Base-by-base conservation (phyloP, 108 stramenopile genomes). In the Bacterosira constricta region DNA sequence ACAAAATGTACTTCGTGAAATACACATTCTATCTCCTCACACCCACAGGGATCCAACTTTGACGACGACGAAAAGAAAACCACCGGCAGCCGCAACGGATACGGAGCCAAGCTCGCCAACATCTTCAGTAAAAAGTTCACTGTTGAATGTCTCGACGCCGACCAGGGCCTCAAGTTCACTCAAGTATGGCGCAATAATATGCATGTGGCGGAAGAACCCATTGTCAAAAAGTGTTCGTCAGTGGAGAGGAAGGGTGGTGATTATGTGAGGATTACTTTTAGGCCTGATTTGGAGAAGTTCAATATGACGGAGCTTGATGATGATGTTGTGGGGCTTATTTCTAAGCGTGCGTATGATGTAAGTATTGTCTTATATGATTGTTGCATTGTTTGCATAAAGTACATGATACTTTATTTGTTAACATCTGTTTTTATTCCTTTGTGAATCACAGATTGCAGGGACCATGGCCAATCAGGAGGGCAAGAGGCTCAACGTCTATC, bases 101-200 rank as follows among this genome's bases (percentile, higher is more conserved):
- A 97, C 76, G 99, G 99, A 18, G 99, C 98, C 27, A 98, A 99
- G 82, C 85, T 99, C 36, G 95, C 99, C 36, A 99, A 99, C 83
- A 98, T 99, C 66, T 99, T 99, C 85, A 91, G 89, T 23, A 94
- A 83, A 7, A 46, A 86, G 59, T 93, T 93, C 78, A 77, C 79
- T 37, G 63, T 74, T 4, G 98, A 99, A 77, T 97, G 97, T 42
- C 76, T 87, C 10, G 99, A 99, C 68, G 54, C 86, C 1, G 39
- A 74, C 9, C 23, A 66, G 39, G 96, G 96, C 0, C 67, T 85
- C 56, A 85, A 81, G 29, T 99, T 93, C 81, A 64, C 53, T 1
- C 98, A 99, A 76, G 75, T 72, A 6, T 99, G 94, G 58, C 67
- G 75, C 13, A 75, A 97, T 46, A 99, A 99, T 85, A 99, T 98